Evolutionary conservation across 441 rosid genomes (phyloP), one percentile per base, ranked within the genome.

Genomic region (Erysimum cheiri): DNA sequence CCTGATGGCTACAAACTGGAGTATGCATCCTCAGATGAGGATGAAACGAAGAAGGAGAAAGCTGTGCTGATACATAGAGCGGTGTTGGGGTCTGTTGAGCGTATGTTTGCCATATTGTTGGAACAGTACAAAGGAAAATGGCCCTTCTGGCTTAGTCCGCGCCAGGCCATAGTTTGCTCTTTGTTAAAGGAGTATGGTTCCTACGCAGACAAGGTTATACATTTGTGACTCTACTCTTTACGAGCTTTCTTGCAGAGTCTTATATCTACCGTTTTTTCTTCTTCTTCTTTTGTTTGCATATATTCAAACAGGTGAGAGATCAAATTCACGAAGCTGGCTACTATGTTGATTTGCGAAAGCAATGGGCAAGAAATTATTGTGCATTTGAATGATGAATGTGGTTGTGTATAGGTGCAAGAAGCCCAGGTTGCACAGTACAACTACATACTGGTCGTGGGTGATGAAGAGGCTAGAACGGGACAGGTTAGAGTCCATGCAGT

Each of bases 11-110:
- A 90, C 69, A 82, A 83, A 70, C 75, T 92, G 85, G 89, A 87
- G 57, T 95, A 88, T 14, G 12, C 55, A 12, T 22, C 54, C 83
- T 88, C 95, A 10, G 92, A 90, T 5, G 97, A 92, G 73, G 95
- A 92, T 74, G 99, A 95, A 82, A 88, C 86, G 43, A 89, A 89
- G 85, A 83, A 72, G 53, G 93, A 87, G 73, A 82, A 82, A 60
- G 93, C 96, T 77, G 99, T 95, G 47, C 88, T 92, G 96, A 84
- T 95, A 71, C 99, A 95, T 74, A 85, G 96, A 74, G 98, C 98
- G 6, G 83, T 92, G 78, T 81, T 95, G 40, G 98, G 99, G 22
- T 95, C 99, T 49, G 98, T 92, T 64, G 98, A 95, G 77, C 92
- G 98, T 24, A 92, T 95, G 96, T 79, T 95, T 79, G 95, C 96